Conservation (phyloP, 345 rosid genomes). For the Jatropha curcas region DNA sequence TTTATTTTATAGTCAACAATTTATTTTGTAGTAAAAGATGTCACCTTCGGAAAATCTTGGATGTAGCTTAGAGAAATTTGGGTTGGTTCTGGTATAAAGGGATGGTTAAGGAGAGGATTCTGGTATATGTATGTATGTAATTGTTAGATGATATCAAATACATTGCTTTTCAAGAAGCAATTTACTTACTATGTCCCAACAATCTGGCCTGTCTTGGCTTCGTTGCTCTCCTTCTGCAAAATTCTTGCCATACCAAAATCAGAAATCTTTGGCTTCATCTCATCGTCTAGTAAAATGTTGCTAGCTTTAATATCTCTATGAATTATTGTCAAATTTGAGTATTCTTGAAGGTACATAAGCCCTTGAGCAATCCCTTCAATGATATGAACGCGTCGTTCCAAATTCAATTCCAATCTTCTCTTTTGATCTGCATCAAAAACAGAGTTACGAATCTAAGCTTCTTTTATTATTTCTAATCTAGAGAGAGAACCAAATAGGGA, state of each 20-base stretch:
- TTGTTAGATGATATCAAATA: no score
- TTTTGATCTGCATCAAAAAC: conserved; percentile 29
- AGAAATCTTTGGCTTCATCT: conserved; percentile 48
- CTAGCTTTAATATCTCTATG: conserved; percentile 48
- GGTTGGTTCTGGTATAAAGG: background rate
- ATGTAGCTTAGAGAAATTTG: no score
- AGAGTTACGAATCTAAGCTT: background rate
- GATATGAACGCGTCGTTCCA: conserved; percentile 36
- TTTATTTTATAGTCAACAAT: no score
- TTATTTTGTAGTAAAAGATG: no score
- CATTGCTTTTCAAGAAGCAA: background rate
- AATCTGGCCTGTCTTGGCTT: conserved; percentile 41
- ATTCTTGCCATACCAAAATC: conserved; percentile 48
- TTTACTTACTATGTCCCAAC: conserved; percentile 45
- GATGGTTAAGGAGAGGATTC: no score
- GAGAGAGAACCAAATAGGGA: no score
- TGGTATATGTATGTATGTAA: no score
- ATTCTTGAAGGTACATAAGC: conserved; percentile 52
- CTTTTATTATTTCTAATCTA: no score
- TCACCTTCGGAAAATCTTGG: no score
- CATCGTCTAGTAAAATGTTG: conserved; percentile 38
- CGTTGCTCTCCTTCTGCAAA: conserved; percentile 35
- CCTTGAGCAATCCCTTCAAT: conserved; percentile 52
- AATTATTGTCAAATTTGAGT: conserved; percentile 46
- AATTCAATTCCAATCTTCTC: conserved; percentile 22